Conservation (phyloP, 2,329 filamentous ascomycete genomes). For the Aureobasidium namibiae region DNA sequence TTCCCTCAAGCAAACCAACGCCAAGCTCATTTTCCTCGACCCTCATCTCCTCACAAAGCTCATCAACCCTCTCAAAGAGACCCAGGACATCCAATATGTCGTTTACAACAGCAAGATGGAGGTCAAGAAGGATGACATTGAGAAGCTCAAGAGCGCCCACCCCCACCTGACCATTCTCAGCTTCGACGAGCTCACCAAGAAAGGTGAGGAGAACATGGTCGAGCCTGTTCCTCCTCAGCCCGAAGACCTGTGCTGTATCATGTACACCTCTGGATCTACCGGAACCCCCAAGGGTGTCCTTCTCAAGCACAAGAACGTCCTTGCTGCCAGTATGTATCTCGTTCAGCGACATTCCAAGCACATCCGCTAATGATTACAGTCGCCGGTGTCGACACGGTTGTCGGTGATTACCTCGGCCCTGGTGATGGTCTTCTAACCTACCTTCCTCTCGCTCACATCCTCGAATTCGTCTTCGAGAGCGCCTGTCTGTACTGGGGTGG, state of each 20-base stretch:
- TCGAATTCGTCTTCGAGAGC: slow-evolving; percentile 95
- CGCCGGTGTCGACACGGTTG: slow-evolving; percentile 69
- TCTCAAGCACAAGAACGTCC: slow-evolving; percentile 69
- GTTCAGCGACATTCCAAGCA: not conserved
- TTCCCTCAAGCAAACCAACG: slow-evolving; percentile 72
- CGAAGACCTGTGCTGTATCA: slow-evolving; percentile 72
- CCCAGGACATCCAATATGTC: slow-evolving; percentile 48
- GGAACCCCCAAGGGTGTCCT: slow-evolving; percentile 84
- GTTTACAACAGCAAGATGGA: slow-evolving; percentile 49
- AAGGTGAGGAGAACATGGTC: slow-evolving; percentile 57
- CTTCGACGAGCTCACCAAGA: slow-evolving; percentile 47
- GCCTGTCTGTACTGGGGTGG: slow-evolving; percentile 81
- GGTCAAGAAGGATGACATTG: slow-evolving; percentile 44
- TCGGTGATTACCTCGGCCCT: slow-evolving; percentile 69
- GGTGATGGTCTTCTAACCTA: slow-evolving; percentile 80
- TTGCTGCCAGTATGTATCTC: slow-evolving; percentile 61
- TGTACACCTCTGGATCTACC: slow-evolving; percentile 81
- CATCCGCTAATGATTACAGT: slow-evolving; percentile 33
- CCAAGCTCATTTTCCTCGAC: slow-evolving; percentile 79
- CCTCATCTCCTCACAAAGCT: slow-evolving; percentile 58
- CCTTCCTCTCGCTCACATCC: slow-evolving; percentile 87
- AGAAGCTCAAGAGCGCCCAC: slow-evolving; percentile 46
- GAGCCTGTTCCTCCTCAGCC: slow-evolving; percentile 64
- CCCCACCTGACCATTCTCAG: slow-evolving; percentile 45
- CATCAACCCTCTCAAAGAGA: slow-evolving; percentile 46